These are phyloP conservation scores for Tylopilus felleus DNA, from an alignment of 768 basidiomycete species.

Conservation along the genomic window DNA sequence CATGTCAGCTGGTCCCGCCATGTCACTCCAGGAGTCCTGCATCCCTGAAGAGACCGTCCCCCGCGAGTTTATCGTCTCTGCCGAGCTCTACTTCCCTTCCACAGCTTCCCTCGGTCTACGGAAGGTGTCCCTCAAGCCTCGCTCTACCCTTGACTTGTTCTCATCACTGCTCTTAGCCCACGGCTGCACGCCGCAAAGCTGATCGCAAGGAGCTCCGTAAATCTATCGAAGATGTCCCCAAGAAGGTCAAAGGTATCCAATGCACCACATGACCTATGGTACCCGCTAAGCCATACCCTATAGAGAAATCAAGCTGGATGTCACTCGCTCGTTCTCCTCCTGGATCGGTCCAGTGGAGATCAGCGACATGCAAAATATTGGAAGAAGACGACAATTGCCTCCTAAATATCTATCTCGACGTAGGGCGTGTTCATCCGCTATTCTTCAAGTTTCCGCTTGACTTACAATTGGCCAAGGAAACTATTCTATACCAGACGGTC, in stretches of 20 bases:
- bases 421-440: constrained; percentile 32
- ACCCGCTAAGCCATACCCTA: not conserved
- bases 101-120: constrained; percentile 48
- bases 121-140: constrained; percentile 45
- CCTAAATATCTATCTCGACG: constrained; percentile 73
- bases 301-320: constrained; percentile 76
- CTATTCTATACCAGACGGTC: constrained; percentile 68
- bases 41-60: constrained; percentile 9
- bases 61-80: constrained; percentile 58
- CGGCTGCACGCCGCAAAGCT: constrained; percentile 46
- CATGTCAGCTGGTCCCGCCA: constrained; percentile 1
- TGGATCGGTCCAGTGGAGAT: constrained; percentile 64
- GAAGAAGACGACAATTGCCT: constrained; percentile 67
- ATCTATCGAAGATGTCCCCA: constrained; percentile 41
- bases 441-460: not conserved
- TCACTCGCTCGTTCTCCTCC: constrained; percentile 49
- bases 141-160: not conserved
- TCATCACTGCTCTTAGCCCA: constrained; percentile 36
- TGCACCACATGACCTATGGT: not conserved
- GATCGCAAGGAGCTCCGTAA: constrained; percentile 48
- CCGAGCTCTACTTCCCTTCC: constrained; percentile 59
- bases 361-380: constrained; percentile 65
- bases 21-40: constrained; percentile 11
- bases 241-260: constrained; percentile 58
- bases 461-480: constrained; percentile 47